Evolutionary conservation across 1,284 basidiomycete genomes (phyloP).

Genomic region (Ceratobasidium sp.): DNA sequence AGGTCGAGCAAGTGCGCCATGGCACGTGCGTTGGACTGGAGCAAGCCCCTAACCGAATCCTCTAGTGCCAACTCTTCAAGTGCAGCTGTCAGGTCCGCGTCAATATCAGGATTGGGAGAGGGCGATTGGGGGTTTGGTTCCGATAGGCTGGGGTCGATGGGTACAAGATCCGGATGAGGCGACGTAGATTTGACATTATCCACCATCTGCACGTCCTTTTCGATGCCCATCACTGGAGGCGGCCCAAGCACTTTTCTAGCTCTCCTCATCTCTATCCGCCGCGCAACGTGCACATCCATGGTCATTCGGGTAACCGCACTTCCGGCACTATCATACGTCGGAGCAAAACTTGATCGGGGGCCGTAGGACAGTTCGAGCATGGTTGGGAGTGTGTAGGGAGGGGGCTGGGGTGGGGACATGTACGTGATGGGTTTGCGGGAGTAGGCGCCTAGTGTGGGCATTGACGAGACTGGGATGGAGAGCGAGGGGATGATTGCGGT

Average conservation of each 20-base stretch:
- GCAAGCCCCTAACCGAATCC: slow-evolving; percentile 67
- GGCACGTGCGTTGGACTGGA: slow-evolving; percentile 68
- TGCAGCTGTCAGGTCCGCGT: slow-evolving; percentile 41
- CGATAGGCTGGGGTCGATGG: slow-evolving; percentile 19
- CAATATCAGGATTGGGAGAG: neutral
- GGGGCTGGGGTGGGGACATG: slow-evolving; percentile 17
- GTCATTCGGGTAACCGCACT: neutral
- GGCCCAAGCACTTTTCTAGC: neutral
- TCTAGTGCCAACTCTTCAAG: slow-evolving; percentile 72
- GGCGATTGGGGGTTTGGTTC: neutral
- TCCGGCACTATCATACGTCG: slow-evolving; percentile 74
- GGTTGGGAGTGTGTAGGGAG: slow-evolving; percentile 49
- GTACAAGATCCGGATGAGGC: slow-evolving; percentile 10
- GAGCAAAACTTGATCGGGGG: slow-evolving; percentile 73
- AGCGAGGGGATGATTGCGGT: slow-evolving; percentile 69
- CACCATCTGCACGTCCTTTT: slow-evolving; percentile 1
- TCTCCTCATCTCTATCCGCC: neutral
- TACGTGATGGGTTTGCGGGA: slow-evolving; percentile 29
- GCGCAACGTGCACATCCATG: slow-evolving; percentile 1
- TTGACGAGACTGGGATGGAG: slow-evolving; percentile 53
- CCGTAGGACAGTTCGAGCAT: slow-evolving; percentile 74
- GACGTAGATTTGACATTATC: neutral
- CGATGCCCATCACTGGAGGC: neutral
- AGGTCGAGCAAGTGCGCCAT: slow-evolving; percentile 67
- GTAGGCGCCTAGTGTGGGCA: slow-evolving; percentile 50